Evolutionary conservation across 1,284 basidiomycete genomes (phyloP).

Genomic region (Apiotrichum gamsii): DNA sequence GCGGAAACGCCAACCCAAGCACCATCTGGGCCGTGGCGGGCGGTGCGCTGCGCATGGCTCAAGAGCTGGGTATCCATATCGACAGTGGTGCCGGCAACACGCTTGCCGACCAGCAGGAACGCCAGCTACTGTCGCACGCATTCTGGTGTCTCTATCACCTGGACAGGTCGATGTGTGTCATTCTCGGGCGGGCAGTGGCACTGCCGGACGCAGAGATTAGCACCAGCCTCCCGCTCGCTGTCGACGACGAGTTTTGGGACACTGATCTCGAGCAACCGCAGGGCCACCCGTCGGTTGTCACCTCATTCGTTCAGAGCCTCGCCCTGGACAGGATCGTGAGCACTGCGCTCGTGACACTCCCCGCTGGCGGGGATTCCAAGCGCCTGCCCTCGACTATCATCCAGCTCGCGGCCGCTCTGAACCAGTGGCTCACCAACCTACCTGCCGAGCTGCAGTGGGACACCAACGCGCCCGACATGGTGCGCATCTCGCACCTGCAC

Average conservation of each 20-base stretch:
- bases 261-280: neutral
- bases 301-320: conserved; percentile 61
- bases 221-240: conserved; percentile 63
- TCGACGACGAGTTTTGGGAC: conserved; percentile 24
- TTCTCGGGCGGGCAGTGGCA: neutral
- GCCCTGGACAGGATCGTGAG: conserved; percentile 64
- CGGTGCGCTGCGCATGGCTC: conserved; percentile 59
- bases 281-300: conserved; percentile 34
- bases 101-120: neutral
- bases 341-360: conserved; percentile 63
- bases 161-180: conserved; percentile 51
- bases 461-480: conserved; percentile 53
- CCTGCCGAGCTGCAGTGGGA: conserved; percentile 70
- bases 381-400: conserved; percentile 56
- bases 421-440: conserved; percentile 65
- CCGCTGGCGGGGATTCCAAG: conserved; percentile 52
- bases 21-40: conserved; percentile 65
- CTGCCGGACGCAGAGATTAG: conserved; percentile 78
- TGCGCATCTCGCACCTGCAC: conserved; percentile 63
- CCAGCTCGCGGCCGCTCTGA: conserved; percentile 61
- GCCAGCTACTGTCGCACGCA: neutral
- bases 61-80: conserved; percentile 42
- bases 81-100: conserved; percentile 27
- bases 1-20: conserved; percentile 60
- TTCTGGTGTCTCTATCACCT: conserved; percentile 51